Percentiles rank a stretch among this genome's conserved stretches.
Conservation (phyloP, 768 basidiomycete species). For the Pleurotus cornucopiae region DNA sequence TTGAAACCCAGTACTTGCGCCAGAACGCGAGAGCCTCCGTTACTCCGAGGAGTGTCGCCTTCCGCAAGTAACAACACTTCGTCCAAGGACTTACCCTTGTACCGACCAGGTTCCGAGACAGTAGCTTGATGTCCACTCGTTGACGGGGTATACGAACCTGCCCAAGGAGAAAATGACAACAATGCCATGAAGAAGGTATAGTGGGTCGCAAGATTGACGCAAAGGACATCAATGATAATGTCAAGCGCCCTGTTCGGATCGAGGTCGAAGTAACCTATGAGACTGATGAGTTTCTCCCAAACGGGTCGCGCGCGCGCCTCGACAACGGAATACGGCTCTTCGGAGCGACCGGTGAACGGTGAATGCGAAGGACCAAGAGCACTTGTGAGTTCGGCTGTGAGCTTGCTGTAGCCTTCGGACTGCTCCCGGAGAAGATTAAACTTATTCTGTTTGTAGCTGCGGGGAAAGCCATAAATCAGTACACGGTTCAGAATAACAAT, state of each 20-base stretch:
- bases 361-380: constrained; percentile 75
- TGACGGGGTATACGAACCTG: constrained; percentile 35
- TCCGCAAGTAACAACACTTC: constrained; percentile 62
- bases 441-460: constrained; percentile 97
- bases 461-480: not conserved
- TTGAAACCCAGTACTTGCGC: constrained; percentile 99
- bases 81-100: constrained; percentile 59
- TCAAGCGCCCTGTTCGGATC: constrained; percentile 94
- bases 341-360: constrained; percentile 57
- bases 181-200: constrained; percentile 87
- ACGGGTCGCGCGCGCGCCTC: constrained; percentile 63
- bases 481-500: not conserved
- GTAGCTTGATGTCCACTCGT: constrained; percentile 26
- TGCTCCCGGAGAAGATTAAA: constrained; percentile 97
- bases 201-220: constrained; percentile 75
- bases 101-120: constrained; percentile 35
- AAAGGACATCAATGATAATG: constrained; percentile 88
- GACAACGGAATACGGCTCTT: constrained; percentile 53
- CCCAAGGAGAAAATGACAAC: constrained; percentile 86
- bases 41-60: constrained; percentile 19
- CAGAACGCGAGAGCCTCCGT: constrained; percentile 53
- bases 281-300: constrained; percentile 83
- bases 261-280: constrained; percentile 94
- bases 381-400: constrained; percentile 78
- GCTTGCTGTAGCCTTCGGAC: constrained; percentile 95